These are phyloP conservation scores for Beauveria scarabaeidicola DNA, from an alignment of 2,329 filamentous ascomycete genomes.

Conservation along the genomic window DNA sequence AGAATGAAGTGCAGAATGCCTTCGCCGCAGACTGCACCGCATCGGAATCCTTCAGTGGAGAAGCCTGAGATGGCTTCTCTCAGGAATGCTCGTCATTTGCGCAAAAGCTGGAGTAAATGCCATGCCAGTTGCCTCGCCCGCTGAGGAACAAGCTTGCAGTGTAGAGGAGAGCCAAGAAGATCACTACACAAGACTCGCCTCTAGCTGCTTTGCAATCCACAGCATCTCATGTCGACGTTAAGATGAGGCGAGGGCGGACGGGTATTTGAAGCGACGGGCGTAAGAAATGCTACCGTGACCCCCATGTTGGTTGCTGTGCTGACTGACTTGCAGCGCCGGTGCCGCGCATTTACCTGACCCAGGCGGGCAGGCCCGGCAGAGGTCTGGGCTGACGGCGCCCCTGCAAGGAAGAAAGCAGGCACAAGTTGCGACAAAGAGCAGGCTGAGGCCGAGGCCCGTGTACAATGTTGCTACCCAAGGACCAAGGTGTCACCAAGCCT, in stretches of 20 bases:
- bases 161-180: not conserved
- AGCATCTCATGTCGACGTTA: not conserved
- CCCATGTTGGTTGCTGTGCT: constrained; percentile 3
- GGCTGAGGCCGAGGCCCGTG: not conserved
- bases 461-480: not conserved
- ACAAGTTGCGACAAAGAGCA: not conserved
- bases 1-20: not conserved
- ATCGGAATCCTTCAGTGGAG: not conserved
- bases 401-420: not conserved
- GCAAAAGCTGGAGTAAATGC: not conserved
- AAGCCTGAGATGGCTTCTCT: not conserved
- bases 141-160: not conserved
- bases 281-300: not conserved
- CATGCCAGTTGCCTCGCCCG: not conserved
- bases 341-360: not conserved
- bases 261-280: not conserved
- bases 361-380: not conserved
- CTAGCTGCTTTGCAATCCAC: not conserved
- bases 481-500: not conserved
- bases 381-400: not conserved
- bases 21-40: not conserved
- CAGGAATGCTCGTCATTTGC: constrained; percentile 4
- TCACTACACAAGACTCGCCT: not conserved
- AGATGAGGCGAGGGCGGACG: not conserved
- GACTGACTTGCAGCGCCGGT: not conserved